Evolutionary conservation across 1,284 basidiomycete genomes (phyloP), one percentile per base, ranked within the genome.

Genomic region (Heterobasidion occidentale): DNA sequence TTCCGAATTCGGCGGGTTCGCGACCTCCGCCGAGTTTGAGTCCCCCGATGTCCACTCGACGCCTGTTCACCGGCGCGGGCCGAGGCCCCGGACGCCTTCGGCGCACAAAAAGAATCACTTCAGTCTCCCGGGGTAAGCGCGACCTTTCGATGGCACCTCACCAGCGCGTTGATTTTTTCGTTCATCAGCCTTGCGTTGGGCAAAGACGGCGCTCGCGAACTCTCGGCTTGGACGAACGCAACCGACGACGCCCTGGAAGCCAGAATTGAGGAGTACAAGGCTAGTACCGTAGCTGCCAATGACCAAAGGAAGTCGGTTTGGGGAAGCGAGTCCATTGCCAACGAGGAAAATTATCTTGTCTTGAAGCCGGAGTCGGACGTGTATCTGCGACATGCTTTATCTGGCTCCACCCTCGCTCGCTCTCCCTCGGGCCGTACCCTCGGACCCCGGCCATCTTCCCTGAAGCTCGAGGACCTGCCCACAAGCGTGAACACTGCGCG

Each of bases 11-110:
- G 70, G 74, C 36, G 80, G 78, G 57, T 76, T 79, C 52, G 20
- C 46, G 34, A 48, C 17, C 2, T 65, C 66, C 7, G 73, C 65
- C 44, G 78, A 79, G 46, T 79, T 83, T 64, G 77, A 77, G 7
- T 80, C 80, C 0, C 79, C 81, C 3, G 73, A 80, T 57, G 61
- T 78, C 20, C 79, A 84, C 57, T 85, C 84, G 12, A 86, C 83
- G 2, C 83, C 84, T 36, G 68, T 74, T 46, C 65, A 65, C 49
- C 53, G 64, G 58, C 42, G 61, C 36, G 68, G 69, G 15, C 62
- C 63, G 7, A 63, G 63, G 46, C 65, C 71, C 64, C 71, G 71
- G 65, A 83, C 80, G 67, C 69, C 67, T 33, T 78, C 79, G 35
- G 66, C 65, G 46, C 82, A 84, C 67, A 81, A 77, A 67, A 76